Evolutionary conservation across 441 rosid genomes (phyloP), one percentile per base, ranked within the genome.

Genomic region (Aleurites moluccanus): DNA sequence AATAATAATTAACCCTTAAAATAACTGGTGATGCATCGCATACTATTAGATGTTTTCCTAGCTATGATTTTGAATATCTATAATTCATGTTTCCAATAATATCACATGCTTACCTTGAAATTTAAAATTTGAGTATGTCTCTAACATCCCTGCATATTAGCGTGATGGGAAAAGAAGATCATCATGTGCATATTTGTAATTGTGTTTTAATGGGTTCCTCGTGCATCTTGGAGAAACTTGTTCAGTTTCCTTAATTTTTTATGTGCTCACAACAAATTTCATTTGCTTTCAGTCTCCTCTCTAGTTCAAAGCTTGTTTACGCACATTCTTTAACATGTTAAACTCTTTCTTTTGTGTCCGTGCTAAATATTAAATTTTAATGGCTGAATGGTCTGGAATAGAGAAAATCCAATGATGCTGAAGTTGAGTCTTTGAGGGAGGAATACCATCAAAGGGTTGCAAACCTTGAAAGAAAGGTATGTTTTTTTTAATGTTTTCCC

Each of bases 401-500:
- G 99, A 90, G 92, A 80, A 93, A 92, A 87, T 82, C 96, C 72
- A 90, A 71, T 78, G 98, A 91, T 57, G 98, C 96, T 6, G 99
- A 96, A 88, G 80, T 96, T 61, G 98, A 96, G 85, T 89, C 98
- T 75, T 85, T 96, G 85, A 88, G 96, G 75, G 99, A 94, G 85
- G 98, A 94, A 88, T 96, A 92, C 83, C 98, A 91, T 87, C 99
- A 96, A 85, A 88, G 96, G 85, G 92, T 94, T 86, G 89, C 95
- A 66, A 85, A 91, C 70, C 95, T 96, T 66, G 99, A 96, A 86
- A 92, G 98, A 77, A 94, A 92, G 98, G 99, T 92, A 71, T 55
- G 55, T 16, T 27, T 64, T 35, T 67, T 28, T 44, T 21, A 55
- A 23, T 74, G 23, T 33, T 69, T 60, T 69, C 28, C 77, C 18